Percentiles rank a stretch among this genome's conserved stretches.
phyloP scores from a whole-genome alignment of 345 rosid genomes.

The Arabis hirsuta region DNA sequence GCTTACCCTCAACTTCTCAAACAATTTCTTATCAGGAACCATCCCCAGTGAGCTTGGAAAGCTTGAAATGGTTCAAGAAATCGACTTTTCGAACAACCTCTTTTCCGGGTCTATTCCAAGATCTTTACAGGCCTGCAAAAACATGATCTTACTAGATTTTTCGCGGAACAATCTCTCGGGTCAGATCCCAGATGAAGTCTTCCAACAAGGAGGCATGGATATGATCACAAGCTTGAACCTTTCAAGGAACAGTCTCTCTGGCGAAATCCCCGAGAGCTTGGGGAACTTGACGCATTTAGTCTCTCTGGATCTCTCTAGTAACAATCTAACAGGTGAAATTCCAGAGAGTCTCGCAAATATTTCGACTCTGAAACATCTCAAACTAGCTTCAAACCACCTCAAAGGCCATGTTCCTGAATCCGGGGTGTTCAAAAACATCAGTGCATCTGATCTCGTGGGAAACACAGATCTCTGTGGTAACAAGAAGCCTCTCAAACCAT shows the following conservation, averaged over 20 bases:
- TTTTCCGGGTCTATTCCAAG: slow-evolving; percentile 70
- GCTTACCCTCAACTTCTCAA: slow-evolving; percentile 68
- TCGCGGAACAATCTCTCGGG: slow-evolving; percentile 73
- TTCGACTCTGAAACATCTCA: slow-evolving; percentile 61
- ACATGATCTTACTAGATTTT: slow-evolving; percentile 68
- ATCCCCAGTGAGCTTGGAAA: slow-evolving; percentile 76
- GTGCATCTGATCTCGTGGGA: slow-evolving; percentile 55
- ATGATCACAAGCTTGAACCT: slow-evolving; percentile 62
- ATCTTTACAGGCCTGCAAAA: slow-evolving; percentile 63
- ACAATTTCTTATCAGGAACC: slow-evolving; percentile 62
- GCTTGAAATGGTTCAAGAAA: slow-evolving; percentile 69
- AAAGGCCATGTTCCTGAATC: slow-evolving; percentile 72
- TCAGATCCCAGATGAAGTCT: slow-evolving; percentile 52
- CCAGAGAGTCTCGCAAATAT: slow-evolving; percentile 62
- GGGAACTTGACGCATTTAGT: slow-evolving; percentile 54
- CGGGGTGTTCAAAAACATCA: slow-evolving; percentile 65
- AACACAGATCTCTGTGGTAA: slow-evolving; percentile 77
- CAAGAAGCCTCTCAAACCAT: slow-evolving; percentile 47
- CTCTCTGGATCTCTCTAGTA: slow-evolving; percentile 69
- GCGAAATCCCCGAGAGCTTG: slow-evolving; percentile 57
- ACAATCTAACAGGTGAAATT: slow-evolving; percentile 63
- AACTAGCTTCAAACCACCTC: slow-evolving; percentile 72
- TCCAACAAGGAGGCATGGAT: slow-evolving; percentile 44
- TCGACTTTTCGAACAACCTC: slow-evolving; percentile 75
- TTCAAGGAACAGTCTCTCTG: slow-evolving; percentile 64